Evolutionary conservation across 2,329 filamentous ascomycete genomes (phyloP), one percentile per base, ranked within the genome.

Genomic region (Truncatella angustata): DNA sequence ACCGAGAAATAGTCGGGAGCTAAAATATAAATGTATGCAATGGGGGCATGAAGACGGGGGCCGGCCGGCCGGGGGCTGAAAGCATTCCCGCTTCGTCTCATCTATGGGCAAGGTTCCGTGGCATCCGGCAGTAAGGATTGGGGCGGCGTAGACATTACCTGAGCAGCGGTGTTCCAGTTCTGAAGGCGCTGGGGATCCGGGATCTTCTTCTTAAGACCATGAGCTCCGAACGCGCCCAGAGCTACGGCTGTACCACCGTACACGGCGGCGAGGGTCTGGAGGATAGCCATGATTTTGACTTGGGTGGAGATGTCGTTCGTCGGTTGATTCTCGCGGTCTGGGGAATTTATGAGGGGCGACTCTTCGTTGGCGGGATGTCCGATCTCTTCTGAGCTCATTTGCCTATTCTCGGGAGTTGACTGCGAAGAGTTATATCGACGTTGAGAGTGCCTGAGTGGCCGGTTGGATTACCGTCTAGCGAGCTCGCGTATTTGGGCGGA

Each of bases 201-300:
- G 62, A 86, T 81, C 57, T 73, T 72, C 54, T 77, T 77, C 70
- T 86, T 87, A 36, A 88, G 72, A 10, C 84, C 84, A 63, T 88
- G 85, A 11, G 84, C 83, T 32, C 85, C 85, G 66, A 88, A 88
- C 0, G 85, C 85, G 28, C 85, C 85, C 51, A 87, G 66, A 14
- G 73, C 73, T 45, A 88, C 84, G 62, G 79, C 78, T 4, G 78
- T 70, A 9, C 83, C 85, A 66, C 84, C 85, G 63, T 79, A 84
- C 49, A 87, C 65, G 62, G 80, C 84, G 55, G 82, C 84, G 49
- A 85, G 68, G 36, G 78, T 82, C 79, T 80, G 87, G 72, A 83
- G 82, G 56, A 53, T 52, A 55, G 39, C 45, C 55, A 54, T 49
- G 52, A 16, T 45, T 7, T 28, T 30, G 26, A 20, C n/a, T 35